These are phyloP conservation scores for Rhizophlyctis rosea DNA, from an alignment of 192 early-diverging fungal species.

Conservation along the genomic window DNA sequence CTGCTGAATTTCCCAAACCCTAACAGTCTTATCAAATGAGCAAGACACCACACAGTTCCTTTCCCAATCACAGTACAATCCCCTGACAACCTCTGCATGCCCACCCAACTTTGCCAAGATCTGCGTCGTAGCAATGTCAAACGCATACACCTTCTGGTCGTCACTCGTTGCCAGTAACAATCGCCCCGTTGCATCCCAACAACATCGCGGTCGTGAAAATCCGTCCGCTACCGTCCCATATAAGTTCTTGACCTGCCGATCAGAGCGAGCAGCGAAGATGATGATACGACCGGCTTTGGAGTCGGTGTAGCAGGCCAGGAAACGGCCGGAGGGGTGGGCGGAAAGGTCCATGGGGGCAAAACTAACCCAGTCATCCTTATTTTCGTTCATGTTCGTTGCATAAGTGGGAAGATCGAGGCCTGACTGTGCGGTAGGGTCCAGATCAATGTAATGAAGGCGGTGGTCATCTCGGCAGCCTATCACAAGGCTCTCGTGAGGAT, in stretches of 20 bases:
- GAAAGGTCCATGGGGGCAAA: slow-evolving; percentile 72
- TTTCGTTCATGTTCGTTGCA: slow-evolving; percentile 66
- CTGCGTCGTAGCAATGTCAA: slow-evolving; percentile 48
- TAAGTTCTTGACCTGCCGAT: slow-evolving; percentile 55
- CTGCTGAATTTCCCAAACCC: slow-evolving; percentile 42
- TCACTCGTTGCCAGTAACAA: slow-evolving; percentile 68
- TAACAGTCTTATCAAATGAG: slow-evolving; percentile 60
- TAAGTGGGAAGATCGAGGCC: slow-evolving; percentile 9
- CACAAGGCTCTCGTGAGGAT: slow-evolving; percentile 38
- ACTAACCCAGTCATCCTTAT: slow-evolving; percentile 78
- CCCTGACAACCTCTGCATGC: slow-evolving; percentile 53
- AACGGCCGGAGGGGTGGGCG: slow-evolving; percentile 49
- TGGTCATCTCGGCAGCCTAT: slow-evolving; percentile 69
- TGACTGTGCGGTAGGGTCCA: slow-evolving; percentile 28
- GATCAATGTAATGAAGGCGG: slow-evolving; percentile 65
- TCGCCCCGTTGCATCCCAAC: slow-evolving; percentile 56
- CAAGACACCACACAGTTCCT: slow-evolving; percentile 40
- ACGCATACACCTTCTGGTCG: slow-evolving; percentile 49
- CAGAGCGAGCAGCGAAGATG: slow-evolving; percentile 42
- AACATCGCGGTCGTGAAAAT: slow-evolving; percentile 63
- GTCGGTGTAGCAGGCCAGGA: slow-evolving; percentile 68
- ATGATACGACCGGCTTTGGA: slow-evolving; percentile 64
- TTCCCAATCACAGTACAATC: slow-evolving; percentile 48
- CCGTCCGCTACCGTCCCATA: slow-evolving; percentile 61
- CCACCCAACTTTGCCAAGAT: slow-evolving; percentile 50